These are phyloP conservation scores for Geosmithia flava DNA, from an alignment of 2,329 filamentous ascomycete species.

Conservation along the genomic window DNA sequence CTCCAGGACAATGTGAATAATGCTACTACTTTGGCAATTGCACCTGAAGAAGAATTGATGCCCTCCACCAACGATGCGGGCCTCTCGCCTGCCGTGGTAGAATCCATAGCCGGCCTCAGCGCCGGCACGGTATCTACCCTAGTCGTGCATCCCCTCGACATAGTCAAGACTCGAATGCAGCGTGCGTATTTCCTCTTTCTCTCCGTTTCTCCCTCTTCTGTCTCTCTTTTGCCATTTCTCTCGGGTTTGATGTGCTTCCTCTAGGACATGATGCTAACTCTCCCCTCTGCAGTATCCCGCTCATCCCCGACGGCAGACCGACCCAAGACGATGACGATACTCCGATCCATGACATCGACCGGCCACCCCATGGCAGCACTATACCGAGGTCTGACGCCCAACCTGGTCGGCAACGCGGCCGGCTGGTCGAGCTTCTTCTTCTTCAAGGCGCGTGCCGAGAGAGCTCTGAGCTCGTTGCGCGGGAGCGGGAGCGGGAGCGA, in stretches of 20 bases:
- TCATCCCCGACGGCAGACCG: constrained; percentile 24
- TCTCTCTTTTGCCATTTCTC: background rate
- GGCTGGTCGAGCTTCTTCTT: constrained; percentile 93
- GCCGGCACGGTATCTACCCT: constrained; percentile 81
- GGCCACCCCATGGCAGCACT: constrained; percentile 51
- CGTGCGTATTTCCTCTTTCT: constrained; percentile 37
- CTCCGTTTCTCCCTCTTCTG: background rate
- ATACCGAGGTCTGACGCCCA: constrained; percentile 83
- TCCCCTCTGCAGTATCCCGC: constrained; percentile 32
- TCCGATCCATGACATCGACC: constrained; percentile 33
- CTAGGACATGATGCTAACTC: constrained; percentile 1
- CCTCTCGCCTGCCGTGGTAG: constrained; percentile 66
- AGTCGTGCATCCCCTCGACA: constrained; percentile 81
- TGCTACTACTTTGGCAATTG: background rate
- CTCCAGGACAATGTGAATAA: background rate
- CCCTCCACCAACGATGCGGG: constrained; percentile 38
- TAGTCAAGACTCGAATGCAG: constrained; percentile 94
- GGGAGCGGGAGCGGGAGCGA: background rate
- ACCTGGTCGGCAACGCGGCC: constrained; percentile 78
- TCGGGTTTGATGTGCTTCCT: background rate
- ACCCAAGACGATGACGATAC: constrained; percentile 37
- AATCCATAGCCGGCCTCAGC: constrained; percentile 80
- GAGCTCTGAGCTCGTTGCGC: constrained; percentile 20
- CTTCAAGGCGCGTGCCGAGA: constrained; percentile 47
- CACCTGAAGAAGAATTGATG: constrained; percentile 22